A percentile compares a stretch with the other conserved stretches of the same genome.
phyloP scores from a whole-genome alignment of 768 basidiomycete species.

The Suillus occidentalis region DNA sequence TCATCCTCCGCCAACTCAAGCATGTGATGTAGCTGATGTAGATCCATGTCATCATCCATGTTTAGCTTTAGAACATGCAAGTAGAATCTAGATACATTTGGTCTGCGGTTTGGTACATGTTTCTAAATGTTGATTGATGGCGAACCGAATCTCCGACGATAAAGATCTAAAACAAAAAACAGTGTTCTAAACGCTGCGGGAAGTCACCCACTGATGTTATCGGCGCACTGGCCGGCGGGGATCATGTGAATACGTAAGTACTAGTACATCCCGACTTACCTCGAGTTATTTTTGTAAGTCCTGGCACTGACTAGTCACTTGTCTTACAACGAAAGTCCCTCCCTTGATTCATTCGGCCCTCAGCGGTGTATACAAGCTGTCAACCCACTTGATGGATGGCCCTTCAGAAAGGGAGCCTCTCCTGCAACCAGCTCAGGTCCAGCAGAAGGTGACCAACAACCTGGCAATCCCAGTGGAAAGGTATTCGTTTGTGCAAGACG shows the following conservation, averaged over 20 bases:
- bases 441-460: not conserved
- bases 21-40: not conserved
- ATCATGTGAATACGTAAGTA: not conserved
- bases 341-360: not conserved
- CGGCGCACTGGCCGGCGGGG: not conserved
- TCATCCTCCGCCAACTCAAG: not conserved
- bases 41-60: not conserved
- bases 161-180: not conserved
- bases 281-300: not conserved
- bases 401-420: conserved; percentile 1
- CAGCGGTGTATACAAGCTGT: not conserved
- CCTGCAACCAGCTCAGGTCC: not conserved
- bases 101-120: not conserved
- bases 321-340: not conserved
- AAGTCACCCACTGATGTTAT: too few relatives aligned
- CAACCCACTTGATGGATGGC: not conserved
- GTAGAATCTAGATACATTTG: not conserved
- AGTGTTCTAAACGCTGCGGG: too few relatives aligned
- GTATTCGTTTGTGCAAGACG: not conserved
- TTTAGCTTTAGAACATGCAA: too few relatives aligned
- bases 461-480: not conserved
- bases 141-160: not conserved
- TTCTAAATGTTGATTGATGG: not conserved
- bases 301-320: not conserved
- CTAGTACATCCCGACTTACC: not conserved